These are phyloP conservation scores for Phytophthora pinifolia DNA, from an alignment of 352 stramenopile species.

Conservation along the genomic window DNA sequence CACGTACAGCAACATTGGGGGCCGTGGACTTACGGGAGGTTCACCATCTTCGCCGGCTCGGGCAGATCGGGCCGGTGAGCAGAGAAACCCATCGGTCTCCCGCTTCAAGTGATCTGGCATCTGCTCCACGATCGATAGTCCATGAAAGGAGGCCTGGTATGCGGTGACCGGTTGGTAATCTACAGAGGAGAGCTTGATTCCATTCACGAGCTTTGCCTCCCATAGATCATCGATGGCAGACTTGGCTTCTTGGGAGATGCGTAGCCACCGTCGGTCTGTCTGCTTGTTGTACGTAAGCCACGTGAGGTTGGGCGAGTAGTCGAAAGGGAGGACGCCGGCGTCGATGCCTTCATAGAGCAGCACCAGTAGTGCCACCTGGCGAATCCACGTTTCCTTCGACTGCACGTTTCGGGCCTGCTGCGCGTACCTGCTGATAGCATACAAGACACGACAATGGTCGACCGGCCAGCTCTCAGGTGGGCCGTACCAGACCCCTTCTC, in stretches of 20 bases:
- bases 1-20: slow-evolving; percentile 42
- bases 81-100: slow-evolving; percentile 55
- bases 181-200: slow-evolving; percentile 92
- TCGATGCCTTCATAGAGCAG: slow-evolving; percentile 97
- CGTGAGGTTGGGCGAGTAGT: slow-evolving; percentile 94
- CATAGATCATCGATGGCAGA: slow-evolving; percentile 95
- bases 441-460: slow-evolving; percentile 96
- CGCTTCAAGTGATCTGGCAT: slow-evolving; percentile 80
- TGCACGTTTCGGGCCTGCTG: slow-evolving; percentile 81
- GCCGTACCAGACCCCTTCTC: slow-evolving; percentile 54
- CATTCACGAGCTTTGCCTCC: slow-evolving; percentile 95
- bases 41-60: neutral
- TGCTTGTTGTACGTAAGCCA: slow-evolving; percentile 91
- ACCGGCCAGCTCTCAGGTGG: slow-evolving; percentile 66
- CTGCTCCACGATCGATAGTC: slow-evolving; percentile 87
- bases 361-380: slow-evolving; percentile 94
- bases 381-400: slow-evolving; percentile 93
- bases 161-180: slow-evolving; percentile 95
- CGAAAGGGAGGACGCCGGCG: slow-evolving; percentile 91
- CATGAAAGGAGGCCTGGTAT: slow-evolving; percentile 93
- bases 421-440: slow-evolving; percentile 94
- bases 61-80: slow-evolving; percentile 25
- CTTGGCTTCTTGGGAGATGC: slow-evolving; percentile 95
- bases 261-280: slow-evolving; percentile 82
- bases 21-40: slow-evolving; percentile 3